Conservation (phyloP, 441 rosid genomes). For the Kokia cookei region DNA sequence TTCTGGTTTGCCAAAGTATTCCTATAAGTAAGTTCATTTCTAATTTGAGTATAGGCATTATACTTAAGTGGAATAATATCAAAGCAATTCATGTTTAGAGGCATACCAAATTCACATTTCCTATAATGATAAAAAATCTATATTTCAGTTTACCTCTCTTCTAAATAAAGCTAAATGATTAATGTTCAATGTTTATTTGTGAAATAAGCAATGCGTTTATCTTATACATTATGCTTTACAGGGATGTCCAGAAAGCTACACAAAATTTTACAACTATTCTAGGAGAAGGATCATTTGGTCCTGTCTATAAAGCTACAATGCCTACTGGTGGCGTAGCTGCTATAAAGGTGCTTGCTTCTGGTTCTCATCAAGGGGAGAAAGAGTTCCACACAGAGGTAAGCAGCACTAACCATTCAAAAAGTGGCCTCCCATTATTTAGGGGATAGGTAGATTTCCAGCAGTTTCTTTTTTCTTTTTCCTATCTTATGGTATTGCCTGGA, state of each 20-base stretch:
- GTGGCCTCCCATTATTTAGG: neutral
- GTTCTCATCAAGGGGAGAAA: conserved; percentile 88
- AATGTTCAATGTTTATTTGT: neutral
- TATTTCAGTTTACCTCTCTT: neutral
- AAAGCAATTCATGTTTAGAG: neutral
- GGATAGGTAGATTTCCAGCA: neutral
- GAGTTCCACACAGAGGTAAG: conserved; percentile 96
- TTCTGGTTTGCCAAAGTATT: conserved; percentile 69
- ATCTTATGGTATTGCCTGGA: neutral
- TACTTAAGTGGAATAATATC: neutral
- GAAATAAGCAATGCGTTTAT: neutral
- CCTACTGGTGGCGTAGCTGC: conserved; percentile 64
- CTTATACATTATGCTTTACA: conserved; percentile 24
- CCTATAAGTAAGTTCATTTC: conserved; percentile 62
- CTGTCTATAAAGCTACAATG: conserved; percentile 78
- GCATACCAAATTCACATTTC: neutral
- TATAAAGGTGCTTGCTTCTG: conserved; percentile 87
- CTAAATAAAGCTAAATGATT: neutral
- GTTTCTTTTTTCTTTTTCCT: neutral
- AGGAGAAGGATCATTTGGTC: conserved; percentile 96
- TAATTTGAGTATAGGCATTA: neutral
- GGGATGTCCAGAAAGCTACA: conserved; percentile 97
- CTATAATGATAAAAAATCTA: neutral
- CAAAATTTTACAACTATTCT: conserved; percentile 75
- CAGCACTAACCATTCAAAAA: neutral